Conservation (phyloP, 352 stramenopile genomes). For the Pythium utonaiense region DNA sequence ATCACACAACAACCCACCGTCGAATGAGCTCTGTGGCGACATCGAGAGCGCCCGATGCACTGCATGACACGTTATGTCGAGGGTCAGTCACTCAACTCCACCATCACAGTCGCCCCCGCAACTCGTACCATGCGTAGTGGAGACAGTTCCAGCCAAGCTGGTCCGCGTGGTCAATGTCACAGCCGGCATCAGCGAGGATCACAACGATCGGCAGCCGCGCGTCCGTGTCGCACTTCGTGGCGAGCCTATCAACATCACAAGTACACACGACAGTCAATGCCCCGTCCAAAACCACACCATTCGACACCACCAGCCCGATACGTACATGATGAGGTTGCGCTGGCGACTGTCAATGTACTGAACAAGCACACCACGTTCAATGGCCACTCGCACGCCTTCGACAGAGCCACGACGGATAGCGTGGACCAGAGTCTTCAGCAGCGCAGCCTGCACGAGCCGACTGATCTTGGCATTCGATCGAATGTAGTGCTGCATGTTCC, state of each 20-base stretch:
- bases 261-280: too few relatives aligned
- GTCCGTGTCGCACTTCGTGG: conserved; percentile 79
- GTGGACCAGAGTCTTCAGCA: conserved; percentile 84
- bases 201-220: conserved; percentile 76
- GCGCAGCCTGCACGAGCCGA: conserved; percentile 71
- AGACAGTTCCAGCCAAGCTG: conserved; percentile 82
- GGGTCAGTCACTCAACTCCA: not conserved
- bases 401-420: conserved; percentile 73
- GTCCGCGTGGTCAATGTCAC: conserved; percentile 83
- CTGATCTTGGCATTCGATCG: conserved; percentile 59
- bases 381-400: conserved; percentile 80
- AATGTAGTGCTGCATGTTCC: conserved; percentile 28
- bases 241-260: conserved; percentile 34
- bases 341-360: conserved; percentile 73
- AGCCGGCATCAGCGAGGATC: conserved; percentile 80
- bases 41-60: conserved; percentile 65
- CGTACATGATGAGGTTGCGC: conserved; percentile 82
- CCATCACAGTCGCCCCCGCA: not conserved
- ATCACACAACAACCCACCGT: conserved; percentile 26
- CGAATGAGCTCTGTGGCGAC: conserved; percentile 75
- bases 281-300: too few relatives aligned
- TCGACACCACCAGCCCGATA: not conserved
- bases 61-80: conserved; percentile 18
- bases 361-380: conserved; percentile 75
- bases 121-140: conserved; percentile 78